These are phyloP conservation scores for Eucalyptus regnans DNA, from an alignment of 345 rosid genomes.

Conservation along the genomic window DNA sequence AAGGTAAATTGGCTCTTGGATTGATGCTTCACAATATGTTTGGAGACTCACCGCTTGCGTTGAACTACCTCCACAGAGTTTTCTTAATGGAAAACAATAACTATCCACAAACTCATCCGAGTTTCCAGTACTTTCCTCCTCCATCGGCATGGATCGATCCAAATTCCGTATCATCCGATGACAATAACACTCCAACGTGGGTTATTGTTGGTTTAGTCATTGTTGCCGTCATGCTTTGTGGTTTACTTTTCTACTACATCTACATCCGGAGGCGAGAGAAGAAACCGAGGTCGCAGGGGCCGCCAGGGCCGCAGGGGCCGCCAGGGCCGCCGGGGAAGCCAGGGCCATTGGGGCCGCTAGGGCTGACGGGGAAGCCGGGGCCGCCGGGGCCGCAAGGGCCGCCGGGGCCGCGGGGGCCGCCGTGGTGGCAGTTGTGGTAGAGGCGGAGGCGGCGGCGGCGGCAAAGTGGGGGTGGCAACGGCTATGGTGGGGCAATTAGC, in stretches of 20 bases:
- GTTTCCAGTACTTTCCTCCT: neutral
- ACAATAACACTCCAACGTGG: neutral
- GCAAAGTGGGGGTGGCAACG: too few relatives aligned
- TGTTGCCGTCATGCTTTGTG: neutral
- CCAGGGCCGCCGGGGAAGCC: too few relatives aligned
- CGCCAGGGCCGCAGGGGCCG: too few relatives aligned
- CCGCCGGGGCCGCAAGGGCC: too few relatives aligned
- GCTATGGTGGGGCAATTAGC: too few relatives aligned
- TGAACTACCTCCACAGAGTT: neutral
- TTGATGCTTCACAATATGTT: neutral
- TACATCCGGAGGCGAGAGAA: neutral
- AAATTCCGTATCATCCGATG: neutral
- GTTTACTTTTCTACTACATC: neutral
- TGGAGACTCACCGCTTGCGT: neutral
- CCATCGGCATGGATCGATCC: neutral
- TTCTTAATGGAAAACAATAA: neutral
- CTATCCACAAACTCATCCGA: neutral
- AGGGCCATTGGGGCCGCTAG: too few relatives aligned
- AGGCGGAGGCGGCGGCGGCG: too few relatives aligned
- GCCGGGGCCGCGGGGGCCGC: too few relatives aligned
- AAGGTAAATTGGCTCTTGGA: neutral
- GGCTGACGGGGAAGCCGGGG: accelerated
- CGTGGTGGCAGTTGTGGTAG: accelerated
- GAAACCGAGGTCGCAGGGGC: too few relatives aligned
- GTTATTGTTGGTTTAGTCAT: neutral